A percentile compares a stretch with the other conserved stretches of the same genome.
Conservation (phyloP, 2,329 filamentous ascomycete genomes). For the Pestalotiopsis sp. region DNA sequence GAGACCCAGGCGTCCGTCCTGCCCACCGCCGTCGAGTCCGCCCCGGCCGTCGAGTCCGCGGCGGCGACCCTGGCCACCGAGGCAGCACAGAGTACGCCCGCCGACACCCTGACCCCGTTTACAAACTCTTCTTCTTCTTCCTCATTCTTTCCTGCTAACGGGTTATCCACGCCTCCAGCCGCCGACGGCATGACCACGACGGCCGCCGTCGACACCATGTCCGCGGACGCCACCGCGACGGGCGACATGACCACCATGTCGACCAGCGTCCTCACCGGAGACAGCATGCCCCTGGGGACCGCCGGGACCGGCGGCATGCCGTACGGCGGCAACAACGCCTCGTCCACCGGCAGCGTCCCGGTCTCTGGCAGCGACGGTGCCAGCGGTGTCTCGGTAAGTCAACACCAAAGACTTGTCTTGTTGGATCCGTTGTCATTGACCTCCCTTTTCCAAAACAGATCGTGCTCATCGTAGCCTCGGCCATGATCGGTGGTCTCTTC, state of each 20-base stretch:
- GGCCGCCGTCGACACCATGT: constrained; percentile 7
- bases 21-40: not conserved
- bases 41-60: not conserved
- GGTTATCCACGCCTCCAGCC: not conserved
- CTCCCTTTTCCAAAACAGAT: not conserved
- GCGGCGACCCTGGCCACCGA: constrained; percentile 14
- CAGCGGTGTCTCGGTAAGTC: constrained; percentile 27
- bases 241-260: constrained; percentile 8
- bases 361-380: constrained; percentile 18
- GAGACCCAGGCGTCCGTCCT: constrained; percentile 13
- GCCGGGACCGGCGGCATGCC: not conserved
- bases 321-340: constrained; percentile 15
- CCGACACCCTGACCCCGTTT: not conserved
- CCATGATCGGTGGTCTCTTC: constrained; percentile 20
- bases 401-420: not conserved
- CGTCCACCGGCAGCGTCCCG: constrained; percentile 19
- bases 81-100: constrained; percentile 5
- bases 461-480: constrained; percentile 23
- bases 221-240: constrained; percentile 1
- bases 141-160: not conserved
- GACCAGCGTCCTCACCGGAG: constrained; percentile 4
- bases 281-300: constrained; percentile 12
- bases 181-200: not conserved
- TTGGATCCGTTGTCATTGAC: not conserved
- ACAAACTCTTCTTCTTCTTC: constrained; percentile 5